A percentile compares a stretch with the other conserved stretches of the same genome.
These are phyloP conservation scores for Aspergillus sp. DNA, from an alignment of 2,329 filamentous ascomycete genomes.

Conservation along the genomic window DNA sequence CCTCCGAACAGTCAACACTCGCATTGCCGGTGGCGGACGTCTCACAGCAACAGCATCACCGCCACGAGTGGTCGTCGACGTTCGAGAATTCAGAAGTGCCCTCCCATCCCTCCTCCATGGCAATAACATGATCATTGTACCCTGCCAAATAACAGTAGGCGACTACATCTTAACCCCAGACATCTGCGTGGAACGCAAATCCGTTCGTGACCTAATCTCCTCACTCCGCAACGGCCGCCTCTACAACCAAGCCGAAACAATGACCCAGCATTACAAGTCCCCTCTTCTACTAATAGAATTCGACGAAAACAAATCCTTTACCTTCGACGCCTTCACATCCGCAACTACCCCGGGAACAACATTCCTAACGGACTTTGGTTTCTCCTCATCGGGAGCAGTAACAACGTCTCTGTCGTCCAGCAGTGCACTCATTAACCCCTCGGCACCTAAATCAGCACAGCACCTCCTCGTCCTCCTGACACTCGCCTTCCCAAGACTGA, in stretches of 20 bases:
- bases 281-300: slow-evolving; percentile 97
- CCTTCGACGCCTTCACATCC: slow-evolving; percentile 67
- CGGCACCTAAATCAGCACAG: slow-evolving; percentile 74
- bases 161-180: slow-evolving; percentile 91
- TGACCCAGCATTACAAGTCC: slow-evolving; percentile 88
- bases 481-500: slow-evolving; percentile 82
- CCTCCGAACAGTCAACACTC: slow-evolving; percentile 90
- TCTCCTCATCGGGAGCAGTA: slow-evolving; percentile 36
- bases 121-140: slow-evolving; percentile 81
- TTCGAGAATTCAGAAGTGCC: slow-evolving; percentile 92
- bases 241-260: slow-evolving; percentile 87
- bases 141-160: slow-evolving; percentile 93
- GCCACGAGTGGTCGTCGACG: slow-evolving; percentile 88
- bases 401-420: slow-evolving; percentile 58
- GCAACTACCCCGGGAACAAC: slow-evolving; percentile 40
- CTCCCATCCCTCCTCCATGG: slow-evolving; percentile 89
- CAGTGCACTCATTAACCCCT: slow-evolving; percentile 62
- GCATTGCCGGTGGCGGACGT: slow-evolving; percentile 89
- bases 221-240: slow-evolving; percentile 90
- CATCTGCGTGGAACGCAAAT: slow-evolving; percentile 94
- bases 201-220: slow-evolving; percentile 82
- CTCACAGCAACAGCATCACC: slow-evolving; percentile 81
- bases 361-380: slow-evolving; percentile 55
- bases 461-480: slow-evolving; percentile 90
- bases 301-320: slow-evolving; percentile 95